Base-by-base conservation (phyloP, 2,329 filamentous ascomycete genomes). In the Ophiostoma fasciatum region DNA sequence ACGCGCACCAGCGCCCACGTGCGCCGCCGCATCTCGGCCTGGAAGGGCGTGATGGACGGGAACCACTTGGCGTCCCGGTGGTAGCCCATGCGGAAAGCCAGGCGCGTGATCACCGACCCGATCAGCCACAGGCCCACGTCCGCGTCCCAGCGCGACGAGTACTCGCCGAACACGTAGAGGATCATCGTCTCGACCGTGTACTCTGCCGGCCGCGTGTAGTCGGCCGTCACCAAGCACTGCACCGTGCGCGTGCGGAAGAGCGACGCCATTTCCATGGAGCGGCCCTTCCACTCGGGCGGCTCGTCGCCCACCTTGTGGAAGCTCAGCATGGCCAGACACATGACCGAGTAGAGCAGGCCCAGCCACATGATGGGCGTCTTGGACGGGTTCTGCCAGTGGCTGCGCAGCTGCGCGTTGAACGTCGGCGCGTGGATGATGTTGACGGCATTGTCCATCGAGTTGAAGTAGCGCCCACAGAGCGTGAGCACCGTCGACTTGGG, bases 401-500 rank as follows among this genome's bases (percentile, higher is more conserved):
- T 56, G 20, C 64, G 63, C 5, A 82, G 62, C 54, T 82, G 71
- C 48, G 78, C 72, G 49, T 88, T 76, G 49, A 94, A 94, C 0
- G 83, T 87, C 10, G 85, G 87, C 0, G 77, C 77, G 49, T 92
- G 83, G 34, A 90, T 71, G 45, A 90, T 75, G 51, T 74, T 77
- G 52, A 76, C 72, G n/a, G 71, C 67, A 27, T 71, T 72, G 44
- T 78, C 74, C 57, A 75, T 68, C 0, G 81, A 88, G 52, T 88
- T 88, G 63, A 96, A 94, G 52, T 92, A 98, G 41, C 88, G 75
- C 42, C 78, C 78, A 42, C 94, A 80, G 14, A 96, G 65, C 18
- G 83, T 77, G 49, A 94, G 74, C n/a, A 90, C 79, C 18, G 76
- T 80, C 26, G 81, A 75, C 51, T 85, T 88, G 0, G 78, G 67